Conservation (phyloP, 805 yeast species). For the Tetrapisispora fleetii region DNA sequence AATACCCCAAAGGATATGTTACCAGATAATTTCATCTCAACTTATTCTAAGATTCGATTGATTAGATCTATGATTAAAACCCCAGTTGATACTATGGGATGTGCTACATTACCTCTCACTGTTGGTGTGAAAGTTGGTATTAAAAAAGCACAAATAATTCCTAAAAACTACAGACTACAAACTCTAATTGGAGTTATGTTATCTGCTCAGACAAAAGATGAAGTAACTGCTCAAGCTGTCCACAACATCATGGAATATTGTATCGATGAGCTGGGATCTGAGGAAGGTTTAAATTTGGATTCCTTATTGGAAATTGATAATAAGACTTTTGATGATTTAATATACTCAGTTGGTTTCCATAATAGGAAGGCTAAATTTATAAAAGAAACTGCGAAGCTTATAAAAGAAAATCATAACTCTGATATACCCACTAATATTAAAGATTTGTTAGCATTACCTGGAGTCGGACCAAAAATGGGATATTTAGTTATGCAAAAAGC, state of each 20-base stretch:
- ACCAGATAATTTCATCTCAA: conserved; percentile 43
- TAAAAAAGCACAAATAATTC: conserved; percentile 19
- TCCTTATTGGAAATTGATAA: conserved; percentile 43
- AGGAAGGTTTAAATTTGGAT: conserved; percentile 49
- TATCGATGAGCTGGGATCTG: conserved; percentile 28
- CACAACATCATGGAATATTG: conserved; percentile 43
- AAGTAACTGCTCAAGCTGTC: conserved; percentile 70
- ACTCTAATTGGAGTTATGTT: conserved; percentile 72
- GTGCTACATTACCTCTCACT: conserved; percentile 47
- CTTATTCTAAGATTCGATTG: conserved; percentile 48
- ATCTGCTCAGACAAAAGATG: conserved; percentile 89
- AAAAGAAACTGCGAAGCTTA: conserved; percentile 46
- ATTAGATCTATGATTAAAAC: conserved; percentile 63
- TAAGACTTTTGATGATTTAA: conserved; percentile 48
- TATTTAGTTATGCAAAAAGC: conserved; percentile 70
- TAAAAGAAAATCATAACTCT: conserved; percentile 41
- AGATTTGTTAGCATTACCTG: conserved; percentile 64
- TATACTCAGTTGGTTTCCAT: conserved; percentile 83
- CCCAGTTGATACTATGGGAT: conserved; percentile 86
- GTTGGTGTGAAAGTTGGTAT: conserved; percentile 25
- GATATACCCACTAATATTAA: conserved; percentile 68
- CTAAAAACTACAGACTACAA: conserved; percentile 51
- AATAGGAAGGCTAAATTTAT: conserved; percentile 66
- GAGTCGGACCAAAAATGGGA: conserved; percentile 96
- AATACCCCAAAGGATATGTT: conserved; percentile 5